Evolutionary conservation across 179 eudicot species (phyloP), one percentile per base, ranked within the genome.

Genomic region (Pouteria campechiana): DNA sequence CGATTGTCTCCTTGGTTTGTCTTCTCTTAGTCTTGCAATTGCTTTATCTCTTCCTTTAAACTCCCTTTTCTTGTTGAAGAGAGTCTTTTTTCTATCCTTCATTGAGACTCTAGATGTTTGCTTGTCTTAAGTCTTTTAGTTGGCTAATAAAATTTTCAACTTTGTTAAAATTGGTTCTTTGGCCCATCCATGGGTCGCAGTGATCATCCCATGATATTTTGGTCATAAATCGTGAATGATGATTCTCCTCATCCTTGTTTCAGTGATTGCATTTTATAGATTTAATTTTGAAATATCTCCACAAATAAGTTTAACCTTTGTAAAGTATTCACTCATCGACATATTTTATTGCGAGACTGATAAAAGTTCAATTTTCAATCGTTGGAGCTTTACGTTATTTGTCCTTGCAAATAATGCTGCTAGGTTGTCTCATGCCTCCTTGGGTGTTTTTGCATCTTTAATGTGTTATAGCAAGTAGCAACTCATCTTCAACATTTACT

Each of bases 341-440:
- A 44, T 45, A 7, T 32, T 30, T 3, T 23, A 5, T 17, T 48
- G 50, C 1, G 25, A 14, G 2, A 27, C 17, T 4, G 42, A 38
- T 17, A 56, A 14, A 1, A 57, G 37, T 16, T 48, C 63, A 25
- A 14, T 54, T n/a, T 58, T 50, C 3, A 58, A 25, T 13, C 9
- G 10, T 33, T 48, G 44, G 0, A 58, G 13, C 6, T 33, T 32
- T 1, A 55, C 25, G 2, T 48, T 50, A 34, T 50, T 41, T 2
- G 27, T 41, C 22, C 27, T 48, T 8, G 40, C 17, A 7, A 40
- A 47, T 0, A 32, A 7, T 3, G 48, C 22, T 6, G 42, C 45
- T 13, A 47, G 6, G 5, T 19, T 48, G 20, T 51, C 52, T 46
- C 64, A 59, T 9, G 51, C 57, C 12, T 50, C 52, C 25, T 59